phyloP scores from a whole-genome alignment of 805 yeast species.

The Myxozyma vanderwaltii region DNA sequence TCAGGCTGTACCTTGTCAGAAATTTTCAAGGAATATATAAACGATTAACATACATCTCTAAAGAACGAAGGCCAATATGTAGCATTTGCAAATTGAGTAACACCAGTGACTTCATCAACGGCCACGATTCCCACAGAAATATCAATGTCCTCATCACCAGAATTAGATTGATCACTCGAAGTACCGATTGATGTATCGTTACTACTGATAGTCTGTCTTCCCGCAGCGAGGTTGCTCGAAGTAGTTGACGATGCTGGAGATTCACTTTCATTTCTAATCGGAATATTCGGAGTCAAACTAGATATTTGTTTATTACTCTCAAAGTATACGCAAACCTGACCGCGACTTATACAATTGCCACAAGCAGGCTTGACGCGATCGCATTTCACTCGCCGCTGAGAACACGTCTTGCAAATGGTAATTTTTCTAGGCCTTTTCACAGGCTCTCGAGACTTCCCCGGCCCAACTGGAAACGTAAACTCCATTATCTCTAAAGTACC shows the following conservation, averaged over 20 bases:
- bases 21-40: not conserved
- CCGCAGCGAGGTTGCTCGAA: no score
- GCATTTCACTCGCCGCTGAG: conserved; percentile 21
- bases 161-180: not conserved
- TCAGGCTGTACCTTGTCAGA: not conserved
- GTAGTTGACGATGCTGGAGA: not conserved
- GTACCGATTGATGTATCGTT: not conserved
- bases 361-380: conserved; percentile 18
- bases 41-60: conserved; percentile 2
- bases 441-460: not conserved
- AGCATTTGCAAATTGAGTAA: conserved; percentile 16
- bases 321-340: not conserved
- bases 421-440: conserved; percentile 14
- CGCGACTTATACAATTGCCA: not conserved
- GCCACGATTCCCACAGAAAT: conserved; percentile 17
- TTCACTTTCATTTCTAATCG: no score
- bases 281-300: no score
- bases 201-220: not conserved
- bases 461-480: not conserved
- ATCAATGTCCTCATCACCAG: not conserved
- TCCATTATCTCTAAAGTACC: not conserved
- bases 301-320: not conserved
- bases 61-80: conserved; percentile 25
- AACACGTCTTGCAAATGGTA: conserved; percentile 19
- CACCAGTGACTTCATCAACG: conserved; percentile 8